Conservation (phyloP, 805 yeast species). For the Phaffomyces opuntiae region DNA sequence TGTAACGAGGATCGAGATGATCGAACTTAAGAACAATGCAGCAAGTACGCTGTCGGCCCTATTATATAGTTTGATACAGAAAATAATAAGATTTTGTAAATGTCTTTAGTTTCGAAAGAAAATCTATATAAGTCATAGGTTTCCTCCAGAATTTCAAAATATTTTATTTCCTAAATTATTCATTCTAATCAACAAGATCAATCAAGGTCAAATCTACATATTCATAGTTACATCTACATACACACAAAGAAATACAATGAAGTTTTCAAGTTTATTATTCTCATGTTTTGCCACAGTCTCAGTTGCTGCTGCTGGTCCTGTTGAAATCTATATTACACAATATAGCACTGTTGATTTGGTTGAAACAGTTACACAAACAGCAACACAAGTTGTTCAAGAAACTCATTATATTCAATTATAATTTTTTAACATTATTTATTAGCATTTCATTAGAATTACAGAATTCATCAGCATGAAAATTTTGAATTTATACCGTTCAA, state of each 20-base stretch:
- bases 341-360: constrained; percentile 21
- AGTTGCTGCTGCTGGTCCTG: constrained; percentile 20
- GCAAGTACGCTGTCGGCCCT: no score
- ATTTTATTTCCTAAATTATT: no score
- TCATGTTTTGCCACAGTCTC: constrained; percentile 13
- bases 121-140: no score
- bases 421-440: background rate
- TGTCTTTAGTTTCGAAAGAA: no score
- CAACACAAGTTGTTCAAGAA: constrained; percentile 19
- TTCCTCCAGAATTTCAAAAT: no score
- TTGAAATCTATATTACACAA: constrained; percentile 20
- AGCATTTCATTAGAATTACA: background rate
- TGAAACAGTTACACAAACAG: constrained; percentile 19
- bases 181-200: background rate
- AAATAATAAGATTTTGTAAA: no score
- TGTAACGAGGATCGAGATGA: no score
- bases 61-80: no score
- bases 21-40: no score
- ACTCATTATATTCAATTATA: constrained; percentile 16
- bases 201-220: no score
- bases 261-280: constrained; percentile 16
- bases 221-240: background rate
- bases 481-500: no score
- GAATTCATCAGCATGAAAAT: no score
- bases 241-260: constrained; percentile 12